Evolutionary conservation across 2,329 filamentous ascomycete genomes (phyloP).

Genomic region (Moelleriella libera): DNA sequence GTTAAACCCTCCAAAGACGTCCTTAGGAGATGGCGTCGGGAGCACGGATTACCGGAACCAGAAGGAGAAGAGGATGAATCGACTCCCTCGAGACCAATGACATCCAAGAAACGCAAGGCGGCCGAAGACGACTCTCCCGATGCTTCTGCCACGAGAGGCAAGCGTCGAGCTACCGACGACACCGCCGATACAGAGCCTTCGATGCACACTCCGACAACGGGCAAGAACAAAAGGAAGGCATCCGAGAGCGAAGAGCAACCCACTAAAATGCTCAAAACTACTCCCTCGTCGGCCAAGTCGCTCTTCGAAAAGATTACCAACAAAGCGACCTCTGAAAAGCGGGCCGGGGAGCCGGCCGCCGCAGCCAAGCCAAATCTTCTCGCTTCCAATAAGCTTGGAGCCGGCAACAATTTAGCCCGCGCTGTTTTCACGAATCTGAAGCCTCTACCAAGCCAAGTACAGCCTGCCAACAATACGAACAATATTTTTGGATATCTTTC

Average conservation of each 20-base stretch:
- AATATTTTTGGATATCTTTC: constrained; percentile 50
- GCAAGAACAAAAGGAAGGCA: constrained; percentile 40
- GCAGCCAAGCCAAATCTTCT: neutral
- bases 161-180: constrained; percentile 31
- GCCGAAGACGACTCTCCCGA: constrained; percentile 34
- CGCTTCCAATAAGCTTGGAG: constrained; percentile 14
- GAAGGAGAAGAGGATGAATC: constrained; percentile 26
- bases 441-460: constrained; percentile 10
- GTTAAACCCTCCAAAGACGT: constrained; percentile 44
- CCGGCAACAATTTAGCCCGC: constrained; percentile 22
- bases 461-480: constrained; percentile 11
- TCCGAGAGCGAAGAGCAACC: constrained; percentile 31
- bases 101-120: constrained; percentile 42
- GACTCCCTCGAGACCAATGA: constrained; percentile 12
- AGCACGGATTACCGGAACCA: constrained; percentile 37
- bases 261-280: constrained; percentile 34
- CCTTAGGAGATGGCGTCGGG: constrained; percentile 42
- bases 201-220: constrained; percentile 7
- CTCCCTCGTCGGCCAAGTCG: constrained; percentile 38
- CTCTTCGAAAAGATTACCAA: constrained; percentile 45
- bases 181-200: constrained; percentile 18
- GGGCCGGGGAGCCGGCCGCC: constrained; percentile 11
- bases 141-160: constrained; percentile 26
- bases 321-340: constrained; percentile 19
- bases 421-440: constrained; percentile 29